phyloP scores from a whole-genome alignment of 495 filamentous ascomycete genomes.

The Xylaria longipes region DNA sequence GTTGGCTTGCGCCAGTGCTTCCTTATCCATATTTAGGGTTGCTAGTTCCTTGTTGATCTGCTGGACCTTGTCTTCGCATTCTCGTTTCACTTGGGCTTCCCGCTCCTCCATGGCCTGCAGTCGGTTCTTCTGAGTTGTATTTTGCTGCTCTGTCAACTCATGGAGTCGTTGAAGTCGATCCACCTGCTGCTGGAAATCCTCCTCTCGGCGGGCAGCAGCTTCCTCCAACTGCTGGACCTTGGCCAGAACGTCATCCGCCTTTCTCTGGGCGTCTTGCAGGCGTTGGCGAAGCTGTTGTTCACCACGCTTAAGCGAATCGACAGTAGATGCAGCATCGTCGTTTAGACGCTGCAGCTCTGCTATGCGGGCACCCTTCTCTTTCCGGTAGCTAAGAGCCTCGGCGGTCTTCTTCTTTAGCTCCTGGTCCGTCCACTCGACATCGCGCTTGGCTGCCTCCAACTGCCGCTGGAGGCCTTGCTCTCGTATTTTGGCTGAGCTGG shows the following conservation, averaged over 20 bases:
- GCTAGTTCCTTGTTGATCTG: conserved; percentile 76
- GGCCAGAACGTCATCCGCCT: conserved; percentile 80
- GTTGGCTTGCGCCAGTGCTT: conserved; percentile 69
- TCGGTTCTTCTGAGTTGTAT: conserved; percentile 77
- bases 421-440: conserved; percentile 88
- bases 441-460: conserved; percentile 80
- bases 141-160: conserved; percentile 82
- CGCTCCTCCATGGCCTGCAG: conserved; percentile 80
- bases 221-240: conserved; percentile 87
- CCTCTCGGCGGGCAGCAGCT: conserved; percentile 74
- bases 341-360: conserved; percentile 85
- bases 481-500: conserved; percentile 79
- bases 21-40: conserved; percentile 68
- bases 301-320: conserved; percentile 77
- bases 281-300: conserved; percentile 81
- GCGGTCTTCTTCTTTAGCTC: conserved; percentile 88
- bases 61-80: conserved; percentile 80
- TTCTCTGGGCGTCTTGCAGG: conserved; percentile 82
- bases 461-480: conserved; percentile 90
- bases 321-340: conserved; percentile 77
- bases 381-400: conserved; percentile 88
- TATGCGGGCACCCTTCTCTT: conserved; percentile 89
- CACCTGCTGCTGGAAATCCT: conserved; percentile 82
- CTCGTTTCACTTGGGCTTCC: conserved; percentile 79
- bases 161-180: conserved; percentile 80